Conservation (phyloP, 768 basidiomycete genomes). For the Peribolospora baueri region DNA sequence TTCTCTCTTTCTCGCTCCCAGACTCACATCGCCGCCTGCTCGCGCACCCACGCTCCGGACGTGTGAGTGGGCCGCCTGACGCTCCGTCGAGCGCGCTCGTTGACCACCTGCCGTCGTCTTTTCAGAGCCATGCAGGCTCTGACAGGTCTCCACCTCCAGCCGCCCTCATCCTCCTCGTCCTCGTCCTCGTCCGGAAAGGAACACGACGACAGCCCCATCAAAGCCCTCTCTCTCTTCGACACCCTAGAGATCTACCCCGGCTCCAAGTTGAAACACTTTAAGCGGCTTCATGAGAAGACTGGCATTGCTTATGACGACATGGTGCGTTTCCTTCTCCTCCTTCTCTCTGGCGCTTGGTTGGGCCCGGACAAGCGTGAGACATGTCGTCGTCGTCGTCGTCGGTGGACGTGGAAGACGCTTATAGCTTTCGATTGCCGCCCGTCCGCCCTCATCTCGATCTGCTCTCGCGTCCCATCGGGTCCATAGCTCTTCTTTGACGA, state of each 20-base stretch:
- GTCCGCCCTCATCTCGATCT: neutral
- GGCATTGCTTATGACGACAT: constrained; percentile 57
- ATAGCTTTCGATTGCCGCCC: too few species aligned
- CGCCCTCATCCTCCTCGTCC: too few species aligned
- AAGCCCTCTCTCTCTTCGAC: constrained; percentile 20
- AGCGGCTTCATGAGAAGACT: constrained; percentile 42
- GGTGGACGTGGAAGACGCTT: neutral
- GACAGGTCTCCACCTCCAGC: too few species aligned
- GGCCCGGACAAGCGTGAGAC: neutral
- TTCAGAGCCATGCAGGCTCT: too few species aligned
- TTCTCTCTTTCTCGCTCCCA: constrained; percentile 86
- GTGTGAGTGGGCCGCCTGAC: too few species aligned
- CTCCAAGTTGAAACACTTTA: constrained; percentile 63
- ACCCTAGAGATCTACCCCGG: constrained; percentile 29
- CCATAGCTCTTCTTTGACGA: constrained; percentile 44
- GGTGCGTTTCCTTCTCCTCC: constrained; percentile 23
- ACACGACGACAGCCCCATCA: constrained; percentile 12
- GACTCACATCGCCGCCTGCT: constrained; percentile 89
- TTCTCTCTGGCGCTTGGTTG: neutral
- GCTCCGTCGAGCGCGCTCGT: too few species aligned
- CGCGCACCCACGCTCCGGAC: constrained; percentile 46
- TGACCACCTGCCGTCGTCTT: too few species aligned
- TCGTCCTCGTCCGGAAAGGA: neutral
- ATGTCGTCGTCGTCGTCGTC: too few species aligned
- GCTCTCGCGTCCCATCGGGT: neutral